Percentiles rank a stretch among this genome's conserved stretches.
Evolutionary conservation across 2,329 filamentous ascomycete species (phyloP).

Genomic region (Microthyrium microscopicum): DNA sequence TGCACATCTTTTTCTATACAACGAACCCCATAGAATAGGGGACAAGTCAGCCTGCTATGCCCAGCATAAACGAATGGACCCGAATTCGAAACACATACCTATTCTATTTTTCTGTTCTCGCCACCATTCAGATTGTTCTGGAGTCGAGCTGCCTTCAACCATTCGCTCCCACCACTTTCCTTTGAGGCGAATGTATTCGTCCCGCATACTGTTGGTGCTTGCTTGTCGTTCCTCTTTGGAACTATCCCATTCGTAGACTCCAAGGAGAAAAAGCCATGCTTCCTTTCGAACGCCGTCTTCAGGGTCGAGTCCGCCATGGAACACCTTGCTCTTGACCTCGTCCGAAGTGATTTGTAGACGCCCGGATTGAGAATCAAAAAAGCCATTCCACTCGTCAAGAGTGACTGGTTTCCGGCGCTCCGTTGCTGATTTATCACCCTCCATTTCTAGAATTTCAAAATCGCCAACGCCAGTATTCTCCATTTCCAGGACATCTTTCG

Average conservation of each 20-base stretch:
- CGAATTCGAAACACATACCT: conserved; percentile 41
- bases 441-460: conserved; percentile 79
- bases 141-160: conserved; percentile 61
- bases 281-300: conserved; percentile 91
- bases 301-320: conserved; percentile 77
- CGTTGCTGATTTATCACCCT: conserved; percentile 55
- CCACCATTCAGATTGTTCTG: conserved; percentile 88
- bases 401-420: conserved; percentile 66
- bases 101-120: conserved; percentile 85
- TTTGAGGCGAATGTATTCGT: conserved; percentile 89
- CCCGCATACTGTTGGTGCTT: conserved; percentile 66
- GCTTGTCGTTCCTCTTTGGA: conserved; percentile 70
- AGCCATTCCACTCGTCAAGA: conserved; percentile 75
- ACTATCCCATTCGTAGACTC: conserved; percentile 87
- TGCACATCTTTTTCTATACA: conserved; percentile 92
- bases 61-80: not conserved
- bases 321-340: conserved; percentile 93
- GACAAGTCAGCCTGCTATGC: conserved; percentile 25
- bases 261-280: conserved; percentile 87
- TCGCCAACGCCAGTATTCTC: conserved; percentile 92
- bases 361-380: conserved; percentile 64
- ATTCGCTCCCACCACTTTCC: conserved; percentile 92
- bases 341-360: conserved; percentile 64
- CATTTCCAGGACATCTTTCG: conserved; percentile 77
- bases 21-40: conserved; percentile 37